Conservation (phyloP, 2,329 filamentous ascomycete species). For the Hymenoscyphus occultus region DNA sequence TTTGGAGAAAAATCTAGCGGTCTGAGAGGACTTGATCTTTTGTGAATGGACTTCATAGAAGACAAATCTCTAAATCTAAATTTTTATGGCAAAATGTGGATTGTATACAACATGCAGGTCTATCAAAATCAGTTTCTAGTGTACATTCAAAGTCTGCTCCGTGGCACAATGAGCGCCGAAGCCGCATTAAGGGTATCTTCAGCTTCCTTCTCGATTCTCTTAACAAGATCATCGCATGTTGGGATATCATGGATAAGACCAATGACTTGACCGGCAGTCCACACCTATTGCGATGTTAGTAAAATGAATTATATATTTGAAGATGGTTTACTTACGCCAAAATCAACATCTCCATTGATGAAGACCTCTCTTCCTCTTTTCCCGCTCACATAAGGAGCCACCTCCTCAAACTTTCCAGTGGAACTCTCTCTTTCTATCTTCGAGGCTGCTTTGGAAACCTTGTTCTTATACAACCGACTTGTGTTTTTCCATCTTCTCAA, state of each 20-base stretch:
- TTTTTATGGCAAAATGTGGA: not conserved
- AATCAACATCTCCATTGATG: slow-evolving; percentile 84
- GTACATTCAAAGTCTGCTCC: slow-evolving; percentile 48
- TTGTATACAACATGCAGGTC: not conserved
- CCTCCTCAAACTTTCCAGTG: slow-evolving; percentile 84
- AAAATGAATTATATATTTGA: slow-evolving; percentile 12
- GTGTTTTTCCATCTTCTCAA: slow-evolving; percentile 93
- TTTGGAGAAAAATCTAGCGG: no score
- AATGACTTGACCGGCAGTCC: slow-evolving; percentile 96
- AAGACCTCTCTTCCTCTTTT: slow-evolving; percentile 91
- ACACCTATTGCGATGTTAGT: slow-evolving; percentile 58
- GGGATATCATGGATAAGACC: slow-evolving; percentile 82
- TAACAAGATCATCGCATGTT: slow-evolving; percentile 66
- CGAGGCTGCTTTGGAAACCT: slow-evolving; percentile 75
- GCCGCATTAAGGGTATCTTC: slow-evolving; percentile 62
- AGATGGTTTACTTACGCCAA: slow-evolving; percentile 62
- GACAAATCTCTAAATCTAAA: not conserved
- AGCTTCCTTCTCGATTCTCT: slow-evolving; percentile 75
- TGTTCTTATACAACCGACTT: slow-evolving; percentile 82
- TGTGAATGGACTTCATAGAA: no score
- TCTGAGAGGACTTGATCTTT: no score
- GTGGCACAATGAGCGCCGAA: slow-evolving; percentile 51
- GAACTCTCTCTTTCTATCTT: slow-evolving; percentile 80
- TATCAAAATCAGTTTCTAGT: not conserved
- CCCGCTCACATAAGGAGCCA: slow-evolving; percentile 83